Evolutionary conservation across 2,329 filamentous ascomycete species (phyloP), one percentile per base, ranked within the genome.

Genomic region (Ophiostoma australiae): DNA sequence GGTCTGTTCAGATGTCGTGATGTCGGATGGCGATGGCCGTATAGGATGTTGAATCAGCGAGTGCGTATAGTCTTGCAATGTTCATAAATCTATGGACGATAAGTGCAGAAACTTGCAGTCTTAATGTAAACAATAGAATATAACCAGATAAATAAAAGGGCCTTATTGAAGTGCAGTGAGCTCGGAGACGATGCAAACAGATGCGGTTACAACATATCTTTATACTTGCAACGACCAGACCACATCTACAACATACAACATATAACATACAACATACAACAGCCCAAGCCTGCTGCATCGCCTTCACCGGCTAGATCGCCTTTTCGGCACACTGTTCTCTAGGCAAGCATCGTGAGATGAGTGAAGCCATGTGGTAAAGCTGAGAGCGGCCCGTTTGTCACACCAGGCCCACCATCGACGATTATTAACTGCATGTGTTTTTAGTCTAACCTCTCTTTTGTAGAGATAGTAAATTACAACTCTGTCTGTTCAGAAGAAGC

Each of bases 341-440:
- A 63, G 58, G 27, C 58, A 33, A 17, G 27, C 27, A 63, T 63
- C 58, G 58, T 63, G 58, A 63, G 27, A 63, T 63, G 58, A 67
- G 33, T 67, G 63, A 67, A 67, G 63, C 63, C 58, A 15, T 31
- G 27, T 63, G 27, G 58, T 63, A 27, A 63, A 33, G 58, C 58
- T 10, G 27, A 69, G n/a, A 71, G 70, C 70, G 70, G 67, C 70
- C 70, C 70, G 58, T 71, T 71, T 71, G 67, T 69, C 31, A 69
- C 70, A 69, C 70, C 70, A 69, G 58, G 23, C 27, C 58, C 58
- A 63, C 58, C 27, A 63, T 61, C 27, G 11, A 27, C 11, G 13
- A 2, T 8, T 33, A 39, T 37, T 6, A 4, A 23, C 37, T 44
- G 37, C 48, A 37, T 37, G 1, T 31, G 1, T 31, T 31, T 31